Conservation (phyloP, 345 rosid genomes). For the Euphorbia tirucalli region DNA sequence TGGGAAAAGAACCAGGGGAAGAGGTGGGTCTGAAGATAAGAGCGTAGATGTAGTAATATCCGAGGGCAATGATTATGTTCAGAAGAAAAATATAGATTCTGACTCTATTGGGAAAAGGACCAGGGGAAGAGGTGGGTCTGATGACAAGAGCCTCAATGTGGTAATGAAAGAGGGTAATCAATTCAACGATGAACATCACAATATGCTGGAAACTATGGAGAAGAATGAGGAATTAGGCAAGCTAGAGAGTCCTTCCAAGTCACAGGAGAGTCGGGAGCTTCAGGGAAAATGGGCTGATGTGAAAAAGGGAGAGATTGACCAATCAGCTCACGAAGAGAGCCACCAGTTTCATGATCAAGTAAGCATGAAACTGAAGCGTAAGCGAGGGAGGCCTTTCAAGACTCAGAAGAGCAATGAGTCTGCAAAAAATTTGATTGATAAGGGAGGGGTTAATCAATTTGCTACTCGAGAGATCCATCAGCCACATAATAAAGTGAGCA, state of each 20-base stretch:
- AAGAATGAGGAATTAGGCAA: background rate
- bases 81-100: background rate
- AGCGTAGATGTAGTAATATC: background rate
- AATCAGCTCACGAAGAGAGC: background rate
- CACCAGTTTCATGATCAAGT: background rate
- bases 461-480: background rate
- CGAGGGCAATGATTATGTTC: background rate
- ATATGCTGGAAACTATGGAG: background rate
- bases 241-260: constrained; percentile 37
- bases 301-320: background rate
- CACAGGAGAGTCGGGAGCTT: constrained; percentile 4
- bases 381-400: constrained; percentile 33
- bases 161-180: constrained; percentile 16
- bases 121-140: constrained; percentile 3
- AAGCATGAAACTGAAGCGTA: constrained; percentile 7
- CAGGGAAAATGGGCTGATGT: background rate
- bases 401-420: constrained; percentile 5
- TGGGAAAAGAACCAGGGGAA: constrained; percentile 1
- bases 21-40: constrained; percentile 17
- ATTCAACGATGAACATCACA: background rate
- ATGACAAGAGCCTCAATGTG: constrained; percentile 16
- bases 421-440: background rate
- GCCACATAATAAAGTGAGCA: background rate
- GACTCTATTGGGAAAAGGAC: background rate
- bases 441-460: constrained; percentile 7